phyloP scores from a whole-genome alignment of 345 rosid genomes.

The Corchorus olitorius region DNA sequence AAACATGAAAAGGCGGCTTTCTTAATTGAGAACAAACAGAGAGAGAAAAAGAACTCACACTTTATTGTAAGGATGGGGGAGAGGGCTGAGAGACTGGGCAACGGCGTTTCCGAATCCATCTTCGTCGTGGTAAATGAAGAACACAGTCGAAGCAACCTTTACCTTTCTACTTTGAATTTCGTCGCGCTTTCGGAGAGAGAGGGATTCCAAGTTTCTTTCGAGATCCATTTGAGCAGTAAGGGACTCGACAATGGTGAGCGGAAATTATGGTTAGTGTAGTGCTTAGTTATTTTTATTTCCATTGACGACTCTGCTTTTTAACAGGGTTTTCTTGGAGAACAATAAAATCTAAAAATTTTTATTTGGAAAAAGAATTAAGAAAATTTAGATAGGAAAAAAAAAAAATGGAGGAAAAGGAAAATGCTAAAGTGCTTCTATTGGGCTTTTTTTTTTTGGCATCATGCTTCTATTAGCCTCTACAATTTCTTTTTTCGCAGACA shows the following conservation, averaged over 20 bases:
- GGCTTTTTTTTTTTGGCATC: too few relatives aligned
- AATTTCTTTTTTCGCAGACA: too few relatives aligned
- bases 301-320: neutral
- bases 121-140: slow-evolving; percentile 52
- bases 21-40: neutral
- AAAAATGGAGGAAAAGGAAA: neutral
- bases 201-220: slow-evolving; percentile 12
- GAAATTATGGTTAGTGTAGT: neutral
- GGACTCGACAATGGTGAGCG: neutral
- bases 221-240: slow-evolving; percentile 5
- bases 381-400: too few relatives aligned
- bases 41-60: slow-evolving; percentile 39
- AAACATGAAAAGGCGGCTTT: neutral
- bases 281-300: neutral
- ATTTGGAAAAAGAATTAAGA: neutral
- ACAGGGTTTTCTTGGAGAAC: neutral
- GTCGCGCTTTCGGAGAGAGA: slow-evolving; percentile 5
- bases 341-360: neutral
- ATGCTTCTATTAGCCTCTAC: neutral
- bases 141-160: slow-evolving; percentile 55
- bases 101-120: slow-evolving; percentile 56
- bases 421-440: neutral
- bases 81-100: slow-evolving; percentile 46
- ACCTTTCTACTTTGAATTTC: neutral
- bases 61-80: slow-evolving; percentile 45